phyloP scores from a whole-genome alignment of 495 filamentous ascomycete genomes.

The Aspergillus sparsus region DNA sequence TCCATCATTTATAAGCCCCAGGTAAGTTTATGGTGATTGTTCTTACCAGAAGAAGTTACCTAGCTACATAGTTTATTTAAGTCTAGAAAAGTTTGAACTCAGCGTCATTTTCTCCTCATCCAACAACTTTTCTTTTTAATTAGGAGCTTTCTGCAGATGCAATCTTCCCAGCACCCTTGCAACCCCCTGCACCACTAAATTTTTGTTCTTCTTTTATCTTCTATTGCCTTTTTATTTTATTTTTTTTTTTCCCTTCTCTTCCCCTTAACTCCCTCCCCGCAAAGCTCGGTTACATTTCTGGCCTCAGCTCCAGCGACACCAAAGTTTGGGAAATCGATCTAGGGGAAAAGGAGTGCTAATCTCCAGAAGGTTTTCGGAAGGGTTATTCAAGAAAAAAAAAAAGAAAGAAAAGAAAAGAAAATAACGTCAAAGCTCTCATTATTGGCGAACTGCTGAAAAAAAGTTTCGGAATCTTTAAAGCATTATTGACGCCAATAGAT shows the following conservation, averaged over 20 bases:
- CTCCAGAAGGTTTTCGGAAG: not conserved
- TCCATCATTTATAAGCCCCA: too few relatives aligned
- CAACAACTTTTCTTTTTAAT: not conserved
- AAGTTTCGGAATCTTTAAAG: conserved; percentile 17
- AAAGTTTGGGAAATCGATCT: not conserved
- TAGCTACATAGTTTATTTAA: too few relatives aligned
- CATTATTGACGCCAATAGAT: conserved; percentile 15
- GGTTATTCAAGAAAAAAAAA: conserved; percentile 4
- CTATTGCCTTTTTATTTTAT: not conserved
- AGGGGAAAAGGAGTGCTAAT: not conserved
- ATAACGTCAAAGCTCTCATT: conserved; percentile 7
- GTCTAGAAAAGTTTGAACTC: too few relatives aligned
- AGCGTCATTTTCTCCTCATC: too few relatives aligned
- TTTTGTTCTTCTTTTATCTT: not conserved
- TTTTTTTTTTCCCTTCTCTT: conserved; percentile 2
- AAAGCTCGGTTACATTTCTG: conserved; percentile 37
- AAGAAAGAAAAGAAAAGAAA: conserved; percentile 11
- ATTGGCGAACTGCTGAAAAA: conserved; percentile 16
- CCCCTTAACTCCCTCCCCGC: conserved; percentile 13
- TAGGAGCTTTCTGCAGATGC: conserved; percentile 25
- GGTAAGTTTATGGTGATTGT: too few relatives aligned
- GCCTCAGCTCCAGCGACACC: conserved; percentile 5
- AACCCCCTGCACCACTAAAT: not conserved
- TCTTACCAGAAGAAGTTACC: too few relatives aligned
- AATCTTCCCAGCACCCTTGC: conserved; percentile 14